Percentiles rank a stretch among this genome's conserved stretches.
Conservation (phyloP, 192 early-diverging fungal genomes). For the Coemansia brasiliensis region DNA sequence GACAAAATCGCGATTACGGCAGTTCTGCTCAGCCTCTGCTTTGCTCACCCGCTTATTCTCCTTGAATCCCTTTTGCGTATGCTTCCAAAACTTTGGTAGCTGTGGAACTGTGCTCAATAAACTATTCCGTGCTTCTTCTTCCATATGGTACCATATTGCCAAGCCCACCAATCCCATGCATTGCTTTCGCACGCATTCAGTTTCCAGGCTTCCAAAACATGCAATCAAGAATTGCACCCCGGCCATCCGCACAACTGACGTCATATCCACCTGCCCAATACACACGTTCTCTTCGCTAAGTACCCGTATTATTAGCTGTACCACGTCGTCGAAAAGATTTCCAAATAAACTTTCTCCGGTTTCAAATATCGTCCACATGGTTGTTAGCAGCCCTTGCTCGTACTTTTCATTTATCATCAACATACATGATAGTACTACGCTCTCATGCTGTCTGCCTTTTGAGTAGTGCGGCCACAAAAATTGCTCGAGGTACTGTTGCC, state of each 20-base stretch:
- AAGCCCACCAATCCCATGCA: slow-evolving; percentile 76
- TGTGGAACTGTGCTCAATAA: slow-evolving; percentile 64
- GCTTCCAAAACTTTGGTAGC: slow-evolving; percentile 69
- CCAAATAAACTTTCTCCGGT: slow-evolving; percentile 2
- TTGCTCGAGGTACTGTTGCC: slow-evolving; percentile 38
- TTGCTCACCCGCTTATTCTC: slow-evolving; percentile 30
- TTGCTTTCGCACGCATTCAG: slow-evolving; percentile 69
- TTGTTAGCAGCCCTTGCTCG: slow-evolving; percentile 60
- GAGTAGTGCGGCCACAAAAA: slow-evolving; percentile 80
- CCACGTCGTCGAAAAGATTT: slow-evolving; percentile 10
- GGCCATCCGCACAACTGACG: slow-evolving; percentile 30
- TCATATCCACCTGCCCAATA: slow-evolving; percentile 26
- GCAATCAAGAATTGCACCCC: slow-evolving; percentile 78
- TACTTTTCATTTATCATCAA: slow-evolving; percentile 91
- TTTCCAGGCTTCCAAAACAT: slow-evolving; percentile 85
- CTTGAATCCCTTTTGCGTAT: slow-evolving; percentile 53
- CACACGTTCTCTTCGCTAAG: background rate
- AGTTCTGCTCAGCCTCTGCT: slow-evolving; percentile 55
- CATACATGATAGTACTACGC: slow-evolving; percentile 74
- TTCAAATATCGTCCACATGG: slow-evolving; percentile 13
- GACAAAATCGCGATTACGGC: slow-evolving; percentile 65
- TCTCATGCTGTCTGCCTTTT: slow-evolving; percentile 15
- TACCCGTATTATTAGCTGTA: slow-evolving; percentile 35
- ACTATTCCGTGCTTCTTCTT: slow-evolving; percentile 52
- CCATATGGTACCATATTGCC: slow-evolving; percentile 73